phyloP scores from a whole-genome alignment of 345 rosid species.

The Trapa bicornis region DNA sequence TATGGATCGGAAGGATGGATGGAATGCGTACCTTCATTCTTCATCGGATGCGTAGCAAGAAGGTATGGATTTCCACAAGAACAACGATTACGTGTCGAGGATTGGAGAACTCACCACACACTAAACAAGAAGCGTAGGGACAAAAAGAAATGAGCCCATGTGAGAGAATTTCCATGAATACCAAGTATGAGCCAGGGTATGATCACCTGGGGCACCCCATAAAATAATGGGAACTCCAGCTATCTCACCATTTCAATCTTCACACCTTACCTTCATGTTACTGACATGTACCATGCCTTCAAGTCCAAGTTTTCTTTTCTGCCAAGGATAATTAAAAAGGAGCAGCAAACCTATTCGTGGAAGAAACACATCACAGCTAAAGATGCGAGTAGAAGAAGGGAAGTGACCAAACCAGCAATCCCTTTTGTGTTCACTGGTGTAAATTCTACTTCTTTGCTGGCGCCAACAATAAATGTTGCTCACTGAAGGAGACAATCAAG shows the following conservation, averaged over 20 bases:
- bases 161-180: not conserved
- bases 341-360: no score
- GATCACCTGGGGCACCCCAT: not conserved
- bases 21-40: not conserved
- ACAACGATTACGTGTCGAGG: not conserved
- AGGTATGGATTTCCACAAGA: not conserved
- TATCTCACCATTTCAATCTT: not conserved
- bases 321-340: constrained; percentile 1
- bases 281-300: constrained; percentile 6
- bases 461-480: no score
- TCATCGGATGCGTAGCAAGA: not conserved
- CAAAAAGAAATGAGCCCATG: not conserved
- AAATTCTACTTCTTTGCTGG: no score
- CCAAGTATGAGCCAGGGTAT: not conserved
- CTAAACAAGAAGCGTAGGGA: not conserved
- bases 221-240: constrained; percentile 3
- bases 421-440: not conserved
- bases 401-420: constrained; percentile 1
- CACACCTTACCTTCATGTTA: not conserved
- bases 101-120: not conserved
- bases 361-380: no score
- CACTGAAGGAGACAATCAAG: no score
- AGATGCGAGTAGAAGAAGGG: constrained; percentile 4
- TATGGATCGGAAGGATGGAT: not conserved
- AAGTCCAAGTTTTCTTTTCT: not conserved